These are phyloP conservation scores for Didymosphaeria variabile DNA, from an alignment of 2,329 filamentous ascomycete species.

Conservation along the genomic window DNA sequence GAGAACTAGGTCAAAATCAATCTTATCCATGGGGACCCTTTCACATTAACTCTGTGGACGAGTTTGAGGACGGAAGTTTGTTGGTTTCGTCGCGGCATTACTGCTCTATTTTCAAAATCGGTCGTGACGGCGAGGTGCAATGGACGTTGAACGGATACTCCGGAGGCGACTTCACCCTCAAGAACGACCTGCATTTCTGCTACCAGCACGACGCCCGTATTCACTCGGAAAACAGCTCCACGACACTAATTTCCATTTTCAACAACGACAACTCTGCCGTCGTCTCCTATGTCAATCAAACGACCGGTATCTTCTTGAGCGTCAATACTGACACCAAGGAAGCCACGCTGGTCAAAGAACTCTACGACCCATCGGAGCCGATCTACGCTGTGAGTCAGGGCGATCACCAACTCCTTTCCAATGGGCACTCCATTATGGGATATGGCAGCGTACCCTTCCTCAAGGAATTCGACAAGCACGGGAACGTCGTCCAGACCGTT, in stretches of 20 bases:
- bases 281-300: conserved; percentile 12
- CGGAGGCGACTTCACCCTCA: conserved; percentile 19
- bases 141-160: conserved; percentile 16
- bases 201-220: conserved; percentile 24
- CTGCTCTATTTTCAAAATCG: conserved; percentile 15
- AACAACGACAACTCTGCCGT: conserved; percentile 19
- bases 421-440: conserved; percentile 14
- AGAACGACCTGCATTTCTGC: conserved; percentile 18
- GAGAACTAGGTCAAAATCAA: conserved; percentile 4
- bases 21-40: conserved; percentile 13
- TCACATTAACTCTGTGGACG: conserved; percentile 13
- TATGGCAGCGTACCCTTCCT: conserved; percentile 18
- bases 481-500: conserved; percentile 15
- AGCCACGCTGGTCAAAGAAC: conserved; percentile 10
- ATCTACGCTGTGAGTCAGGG: conserved; percentile 4
- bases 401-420: conserved; percentile 2
- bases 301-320: conserved; percentile 8
- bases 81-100: conserved; percentile 17
- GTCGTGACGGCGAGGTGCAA: conserved; percentile 11
- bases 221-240: conserved; percentile 10
- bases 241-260: conserved; percentile 15
- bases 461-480: conserved; percentile 18
- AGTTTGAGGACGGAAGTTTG: conserved; percentile 15
- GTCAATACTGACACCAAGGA: conserved; percentile 8
- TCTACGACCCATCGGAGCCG: conserved; percentile 4